phyloP scores from a whole-genome alignment of 352 stramenopile species.

The Pythium sp. region DNA sequence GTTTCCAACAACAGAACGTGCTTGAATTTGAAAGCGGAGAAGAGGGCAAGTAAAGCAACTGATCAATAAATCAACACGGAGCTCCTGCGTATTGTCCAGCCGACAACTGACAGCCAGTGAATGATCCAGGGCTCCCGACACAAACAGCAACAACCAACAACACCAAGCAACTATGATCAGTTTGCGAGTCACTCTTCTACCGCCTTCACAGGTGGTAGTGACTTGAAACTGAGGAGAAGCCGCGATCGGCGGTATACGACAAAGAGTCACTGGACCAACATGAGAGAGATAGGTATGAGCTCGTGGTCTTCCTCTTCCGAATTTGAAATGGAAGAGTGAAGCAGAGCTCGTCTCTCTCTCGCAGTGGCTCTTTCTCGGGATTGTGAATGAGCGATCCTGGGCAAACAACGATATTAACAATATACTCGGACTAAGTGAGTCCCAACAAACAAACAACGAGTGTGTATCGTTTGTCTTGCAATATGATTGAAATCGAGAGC shows the following conservation, averaged over 20 bases:
- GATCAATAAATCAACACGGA: too few species aligned
- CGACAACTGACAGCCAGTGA: too few species aligned
- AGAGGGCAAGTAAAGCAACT: too few species aligned
- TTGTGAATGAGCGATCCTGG: not conserved
- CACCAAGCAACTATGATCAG: not conserved
- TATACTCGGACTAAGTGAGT: too few species aligned
- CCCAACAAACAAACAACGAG: too few species aligned
- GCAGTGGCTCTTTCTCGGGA: not conserved
- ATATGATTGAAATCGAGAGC: too few species aligned
- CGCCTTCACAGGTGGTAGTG: not conserved
- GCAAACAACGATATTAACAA: not conserved
- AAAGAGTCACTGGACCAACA: not conserved
- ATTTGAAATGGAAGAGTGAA: not conserved
- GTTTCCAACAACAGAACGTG: too few species aligned
- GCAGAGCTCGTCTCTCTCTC: not conserved
- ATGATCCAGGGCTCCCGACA: too few species aligned
- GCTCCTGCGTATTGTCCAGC: too few species aligned
- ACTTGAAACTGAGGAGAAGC: constrained; percentile 1
- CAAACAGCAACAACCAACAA: too few species aligned
- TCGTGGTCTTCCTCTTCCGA: not conserved
- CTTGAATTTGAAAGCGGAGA: too few species aligned
- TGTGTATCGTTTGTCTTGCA: too few species aligned
- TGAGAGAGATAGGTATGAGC: not conserved
- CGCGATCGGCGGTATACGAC: not conserved
- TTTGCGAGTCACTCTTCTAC: not conserved